These are phyloP conservation scores for Annulohypoxylon maeteangense DNA, from an alignment of 495 filamentous ascomycete species.

Conservation along the genomic window DNA sequence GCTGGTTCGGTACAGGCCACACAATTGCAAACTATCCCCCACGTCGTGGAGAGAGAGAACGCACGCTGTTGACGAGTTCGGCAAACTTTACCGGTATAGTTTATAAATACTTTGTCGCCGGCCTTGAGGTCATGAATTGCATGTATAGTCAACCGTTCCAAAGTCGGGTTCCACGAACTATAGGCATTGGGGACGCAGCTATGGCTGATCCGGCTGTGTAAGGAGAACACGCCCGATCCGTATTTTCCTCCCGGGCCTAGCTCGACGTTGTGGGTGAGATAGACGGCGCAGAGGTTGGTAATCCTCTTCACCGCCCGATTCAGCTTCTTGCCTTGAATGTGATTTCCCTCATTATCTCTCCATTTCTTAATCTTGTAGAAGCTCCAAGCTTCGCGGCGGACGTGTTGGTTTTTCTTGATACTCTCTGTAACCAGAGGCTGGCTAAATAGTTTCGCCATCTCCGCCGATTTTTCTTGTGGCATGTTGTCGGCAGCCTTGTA, in stretches of 20 bases:
- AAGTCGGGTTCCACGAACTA: conserved; percentile 52
- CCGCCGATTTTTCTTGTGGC: not conserved
- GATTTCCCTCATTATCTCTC: conserved; percentile 10
- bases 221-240: conserved; percentile 29
- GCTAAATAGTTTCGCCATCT: conserved; percentile 11
- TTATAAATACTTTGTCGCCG: conserved; percentile 56
- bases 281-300: conserved; percentile 15
- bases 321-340: conserved; percentile 15
- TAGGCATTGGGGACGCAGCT: conserved; percentile 57
- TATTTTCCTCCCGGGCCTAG: conserved; percentile 35
- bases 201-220: conserved; percentile 53
- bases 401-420: not conserved
- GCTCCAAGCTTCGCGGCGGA: conserved; percentile 7
- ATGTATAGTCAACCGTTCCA: conserved; percentile 51
- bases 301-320: conserved; percentile 13
- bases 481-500: conserved; percentile 1
- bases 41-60: conserved; percentile 9
- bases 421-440: not conserved
- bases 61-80: conserved; percentile 30
- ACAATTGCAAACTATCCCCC: conserved; percentile 29
- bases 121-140: conserved; percentile 52
- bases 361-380: conserved; percentile 24
- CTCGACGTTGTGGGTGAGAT: conserved; percentile 20
- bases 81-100: conserved; percentile 48
- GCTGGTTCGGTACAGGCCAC: conserved; percentile 20